Evolutionary conservation across 1,284 basidiomycete genomes (phyloP).

Genomic region (Omphalotus olearius): DNA sequence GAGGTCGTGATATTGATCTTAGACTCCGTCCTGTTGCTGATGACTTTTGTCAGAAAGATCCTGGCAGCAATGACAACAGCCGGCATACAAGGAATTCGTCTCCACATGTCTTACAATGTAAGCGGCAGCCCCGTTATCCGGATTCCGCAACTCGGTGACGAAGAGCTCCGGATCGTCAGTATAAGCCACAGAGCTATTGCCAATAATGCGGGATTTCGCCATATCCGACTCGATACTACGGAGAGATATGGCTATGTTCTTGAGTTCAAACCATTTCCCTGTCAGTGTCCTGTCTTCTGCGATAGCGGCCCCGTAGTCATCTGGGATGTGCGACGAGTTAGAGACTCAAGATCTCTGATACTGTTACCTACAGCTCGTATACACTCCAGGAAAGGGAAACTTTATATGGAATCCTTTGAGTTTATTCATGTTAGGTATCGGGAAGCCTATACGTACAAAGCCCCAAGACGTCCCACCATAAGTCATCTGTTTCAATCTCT

Average conservation of each 20-base stretch:
- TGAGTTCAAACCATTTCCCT: slow-evolving; percentile 9
- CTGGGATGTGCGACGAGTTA: not conserved
- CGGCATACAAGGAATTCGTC: too few species aligned
- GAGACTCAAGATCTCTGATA: not conserved
- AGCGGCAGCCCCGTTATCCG: slow-evolving; percentile 47
- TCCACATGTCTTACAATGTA: slow-evolving; percentile 43
- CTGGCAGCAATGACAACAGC: not conserved
- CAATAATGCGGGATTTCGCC: not conserved
- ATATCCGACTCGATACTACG: not conserved
- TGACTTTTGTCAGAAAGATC: too few species aligned
- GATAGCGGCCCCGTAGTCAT: slow-evolving; percentile 9
- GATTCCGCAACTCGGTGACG: slow-evolving; percentile 48
- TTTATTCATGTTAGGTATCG: not conserved
- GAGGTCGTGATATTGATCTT: slow-evolving; percentile 1
- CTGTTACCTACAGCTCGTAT: slow-evolving; percentile 36
- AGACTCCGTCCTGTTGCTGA: not conserved
- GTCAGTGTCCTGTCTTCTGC: slow-evolving; percentile 11
- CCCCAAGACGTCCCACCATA: slow-evolving; percentile 17
- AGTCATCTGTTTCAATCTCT: slow-evolving; percentile 11
- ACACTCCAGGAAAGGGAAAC: slow-evolving; percentile 32
- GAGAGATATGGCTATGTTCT: slow-evolving; percentile 2
- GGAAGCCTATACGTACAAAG: too few species aligned
- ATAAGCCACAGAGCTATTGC: not conserved
- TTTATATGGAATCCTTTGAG: not conserved
- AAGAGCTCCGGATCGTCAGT: slow-evolving; percentile 51